Evolutionary conservation across 148 eudicot genomes (phyloP), one percentile per base, ranked within the genome.

Genomic region (Mesembryanthemum crystallinum): DNA sequence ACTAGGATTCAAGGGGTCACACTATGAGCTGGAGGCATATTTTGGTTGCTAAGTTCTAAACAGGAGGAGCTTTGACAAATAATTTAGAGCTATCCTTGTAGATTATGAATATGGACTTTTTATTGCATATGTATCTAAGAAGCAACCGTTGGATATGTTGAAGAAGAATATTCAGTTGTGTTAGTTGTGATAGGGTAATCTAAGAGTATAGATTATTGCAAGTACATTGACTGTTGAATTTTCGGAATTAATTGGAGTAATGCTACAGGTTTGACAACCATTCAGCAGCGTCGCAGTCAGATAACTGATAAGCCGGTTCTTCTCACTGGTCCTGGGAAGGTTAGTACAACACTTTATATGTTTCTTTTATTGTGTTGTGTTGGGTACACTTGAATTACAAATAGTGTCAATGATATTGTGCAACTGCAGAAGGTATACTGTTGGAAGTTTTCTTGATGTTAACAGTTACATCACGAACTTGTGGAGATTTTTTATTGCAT

Each of bases 311-410:
- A 88, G 83, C 96, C 98, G 47, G 84, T 94, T 87, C 96, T 94
- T 82, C 98, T 94, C 60, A 74, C 92, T 58, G 98, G 98, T 25
- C 98, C 98, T 54, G 98, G 98, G 47, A 94, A 94, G 98, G 98
- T 94, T 49, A 77, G 82, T 74, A 27, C 73, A n/a, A 7, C 1
- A 49, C 10, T n/a, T 55, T 67, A 24, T 15, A 33, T 54, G 23
- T 61, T 59, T 42, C 27, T 21, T 52, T 47, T 14, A 59, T 65
- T 14, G 21, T 45, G 0, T 67, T 33, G 14, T 45, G 0, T 67
- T 33, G 14, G 59, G 12, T 42, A n/a, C 29, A 55, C 3, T 64
- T 37, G 21, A 67, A n/a, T 55, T 43, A 29, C 13, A 32, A 0
- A 54, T 65, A 35, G 8, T 43, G 28, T 37, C 27, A 25, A 39